Evolutionary conservation across 495 filamentous ascomycete genomes (phyloP), one percentile per base, ranked within the genome.

Genomic region (Aspergillus ellipticus): DNA sequence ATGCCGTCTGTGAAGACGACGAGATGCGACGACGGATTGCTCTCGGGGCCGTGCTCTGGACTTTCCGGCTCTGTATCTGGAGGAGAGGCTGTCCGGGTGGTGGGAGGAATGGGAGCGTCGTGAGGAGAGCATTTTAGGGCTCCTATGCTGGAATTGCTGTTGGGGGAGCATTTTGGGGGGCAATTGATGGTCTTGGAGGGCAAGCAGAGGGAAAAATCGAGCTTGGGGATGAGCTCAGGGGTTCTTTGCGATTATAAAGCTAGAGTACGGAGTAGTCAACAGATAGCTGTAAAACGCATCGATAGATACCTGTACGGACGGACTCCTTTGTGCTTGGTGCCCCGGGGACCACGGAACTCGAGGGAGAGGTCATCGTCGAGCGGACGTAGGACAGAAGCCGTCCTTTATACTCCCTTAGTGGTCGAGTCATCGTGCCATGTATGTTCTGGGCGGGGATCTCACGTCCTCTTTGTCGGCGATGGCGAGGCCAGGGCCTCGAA

Each of bases 11-110:
- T 72, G 67, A 29, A 57, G 56, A 11, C 63, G 68, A 48, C 67
- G 64, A 1, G 65, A 64, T 48, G 29, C 61, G 60, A 51, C 59
- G 48, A 53, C 52, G 59, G 61, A 35, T 60, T 61, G 26, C 69
- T 43, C 57, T 69, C 56, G 65, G 66, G 58, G 41, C 69, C 63
- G 3, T 63, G 68, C 35, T 66, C 60, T 60, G 29, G 64, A 65
- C 52, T 81, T 82, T 8, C 68, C 58, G 2, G 78, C 74, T 26
- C 78, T 68, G 58, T 82, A 77, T 59, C 71, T 74, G 57, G 72
- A 63, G 21, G 66, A 66, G 50, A 79, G 74, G 59, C 67, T 74
- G 10, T 74, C 76, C 7, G 70, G 63, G 21, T 69, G 76, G 29
- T 39, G 35, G 35, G 35, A 54, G 48, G 57, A 54, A 48, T 66